A percentile compares a stretch with the other conserved stretches of the same genome.
Evolutionary conservation across 345 rosid species (phyloP).

Genomic region (Xanthoceras sorbifolium): DNA sequence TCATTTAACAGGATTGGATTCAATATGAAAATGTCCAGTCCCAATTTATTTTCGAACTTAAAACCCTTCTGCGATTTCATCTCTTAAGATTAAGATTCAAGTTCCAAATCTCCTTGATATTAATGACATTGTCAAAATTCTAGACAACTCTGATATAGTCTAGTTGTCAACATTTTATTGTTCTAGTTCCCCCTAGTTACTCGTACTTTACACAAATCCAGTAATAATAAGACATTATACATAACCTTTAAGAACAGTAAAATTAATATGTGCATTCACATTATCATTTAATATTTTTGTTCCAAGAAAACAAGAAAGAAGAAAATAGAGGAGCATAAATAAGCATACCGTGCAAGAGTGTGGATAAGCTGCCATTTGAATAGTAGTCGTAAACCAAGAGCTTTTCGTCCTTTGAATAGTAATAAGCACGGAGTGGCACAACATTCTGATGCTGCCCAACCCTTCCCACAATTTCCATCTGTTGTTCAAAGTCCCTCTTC

Average conservation of each 20-base stretch:
- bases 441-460: constrained; percentile 70
- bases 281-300: not conserved
- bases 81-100: too few species aligned
- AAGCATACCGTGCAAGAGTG: constrained; percentile 74
- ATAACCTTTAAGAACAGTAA: not conserved
- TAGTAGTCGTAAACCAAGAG: constrained; percentile 74
- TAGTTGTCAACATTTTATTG: not conserved
- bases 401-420: constrained; percentile 91
- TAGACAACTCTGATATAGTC: not conserved
- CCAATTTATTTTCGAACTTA: too few species aligned
- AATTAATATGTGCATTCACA: not conserved
- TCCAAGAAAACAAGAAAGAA: not conserved
- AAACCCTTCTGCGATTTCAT: too few species aligned
- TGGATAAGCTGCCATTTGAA: constrained; percentile 57
- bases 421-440: constrained; percentile 77
- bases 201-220: not conserved
- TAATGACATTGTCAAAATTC: not conserved
- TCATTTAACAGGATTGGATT: too few species aligned
- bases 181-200: not conserved
- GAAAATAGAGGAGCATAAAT: not conserved
- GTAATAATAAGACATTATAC: not conserved
- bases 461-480: constrained; percentile 78
- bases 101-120: not conserved
- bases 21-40: too few species aligned
- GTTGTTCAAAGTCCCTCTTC: constrained; percentile 88